These are phyloP conservation scores for Verruconis gallopava DNA, from an alignment of 2,329 filamentous ascomycete genomes.

Conservation along the genomic window DNA sequence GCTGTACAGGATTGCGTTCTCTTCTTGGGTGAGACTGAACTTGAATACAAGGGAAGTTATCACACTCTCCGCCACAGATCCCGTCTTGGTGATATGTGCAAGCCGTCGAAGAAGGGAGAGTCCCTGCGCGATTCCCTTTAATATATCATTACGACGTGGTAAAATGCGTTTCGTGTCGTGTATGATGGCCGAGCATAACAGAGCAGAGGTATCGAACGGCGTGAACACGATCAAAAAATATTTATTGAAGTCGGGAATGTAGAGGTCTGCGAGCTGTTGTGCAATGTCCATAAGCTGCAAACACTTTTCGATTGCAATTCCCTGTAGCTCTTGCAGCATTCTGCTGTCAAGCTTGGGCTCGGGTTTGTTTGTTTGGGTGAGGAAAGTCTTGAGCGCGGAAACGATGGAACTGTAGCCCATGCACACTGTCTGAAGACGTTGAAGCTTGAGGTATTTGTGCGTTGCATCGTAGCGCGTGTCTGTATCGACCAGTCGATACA, in stretches of 20 bases:
- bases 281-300: slow-evolving; percentile 31
- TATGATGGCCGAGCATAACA: slow-evolving; percentile 38
- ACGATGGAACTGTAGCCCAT: slow-evolving; percentile 34
- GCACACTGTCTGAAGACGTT: slow-evolving; percentile 34
- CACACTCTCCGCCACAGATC: neutral
- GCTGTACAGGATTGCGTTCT: neutral
- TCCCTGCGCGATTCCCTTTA: slow-evolving; percentile 24
- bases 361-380: slow-evolving; percentile 26
- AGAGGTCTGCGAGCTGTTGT: slow-evolving; percentile 30
- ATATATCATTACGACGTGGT: slow-evolving; percentile 28
- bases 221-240: slow-evolving; percentile 38
- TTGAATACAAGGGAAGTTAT: neutral
- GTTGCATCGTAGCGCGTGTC: slow-evolving; percentile 30
- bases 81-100: neutral
- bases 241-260: slow-evolving; percentile 34
- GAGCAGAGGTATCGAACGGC: slow-evolving; percentile 39
- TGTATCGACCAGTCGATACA: slow-evolving; percentile 27
- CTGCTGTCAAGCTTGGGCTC: slow-evolving; percentile 22
- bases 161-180: slow-evolving; percentile 34
- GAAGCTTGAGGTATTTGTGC: slow-evolving; percentile 32
- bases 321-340: slow-evolving; percentile 19
- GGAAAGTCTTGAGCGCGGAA: slow-evolving; percentile 33
- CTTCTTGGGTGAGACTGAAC: neutral
- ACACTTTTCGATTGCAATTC: slow-evolving; percentile 31
- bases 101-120: neutral